Evolutionary conservation across 768 basidiomycete species (phyloP).

Genomic region (Lactifluus rugatus): DNA sequence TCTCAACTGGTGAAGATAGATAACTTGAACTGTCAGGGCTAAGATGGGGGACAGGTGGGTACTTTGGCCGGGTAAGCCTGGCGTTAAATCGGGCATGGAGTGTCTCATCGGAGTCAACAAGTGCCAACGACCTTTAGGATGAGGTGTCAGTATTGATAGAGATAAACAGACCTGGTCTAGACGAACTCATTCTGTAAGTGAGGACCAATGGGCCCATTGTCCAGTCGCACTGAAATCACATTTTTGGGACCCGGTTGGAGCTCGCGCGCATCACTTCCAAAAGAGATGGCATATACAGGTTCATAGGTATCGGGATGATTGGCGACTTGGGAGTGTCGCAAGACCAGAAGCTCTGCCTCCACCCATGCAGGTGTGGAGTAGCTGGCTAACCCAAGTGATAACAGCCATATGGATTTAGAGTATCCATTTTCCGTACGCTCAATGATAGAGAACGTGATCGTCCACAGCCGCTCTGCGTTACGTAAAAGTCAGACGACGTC

Average conservation of each 20-base stretch:
- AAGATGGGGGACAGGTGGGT: background rate
- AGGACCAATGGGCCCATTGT: slow-evolving; percentile 1
- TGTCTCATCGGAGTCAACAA: slow-evolving; percentile 20
- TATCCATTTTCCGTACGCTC: slow-evolving; percentile 11
- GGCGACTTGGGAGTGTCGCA: slow-evolving; percentile 18
- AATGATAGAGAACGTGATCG: slow-evolving; percentile 32
- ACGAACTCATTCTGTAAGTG: slow-evolving; percentile 33
- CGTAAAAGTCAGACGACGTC: background rate
- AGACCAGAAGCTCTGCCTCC: slow-evolving; percentile 41
- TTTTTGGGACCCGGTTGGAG: slow-evolving; percentile 5
- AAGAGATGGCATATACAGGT: background rate
- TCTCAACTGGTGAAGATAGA: too few relatives aligned
- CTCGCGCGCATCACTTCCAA: background rate
- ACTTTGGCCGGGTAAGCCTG: background rate
- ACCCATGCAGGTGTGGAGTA: slow-evolving; percentile 51
- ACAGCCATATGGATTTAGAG: slow-evolving; percentile 26
- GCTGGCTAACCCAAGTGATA: slow-evolving; percentile 43
- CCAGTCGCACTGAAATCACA: slow-evolving; percentile 3
- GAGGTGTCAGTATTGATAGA: background rate
- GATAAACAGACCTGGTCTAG: background rate
- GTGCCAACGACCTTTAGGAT: slow-evolving; percentile 20
- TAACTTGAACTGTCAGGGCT: too few relatives aligned
- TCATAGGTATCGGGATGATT: background rate
- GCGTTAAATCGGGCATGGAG: slow-evolving; percentile 15
- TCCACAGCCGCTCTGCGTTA: slow-evolving; percentile 46